Evolutionary conservation across 2,329 filamentous ascomycete genomes (phyloP).

Genomic region (Cordyceps fumosorosea): DNA sequence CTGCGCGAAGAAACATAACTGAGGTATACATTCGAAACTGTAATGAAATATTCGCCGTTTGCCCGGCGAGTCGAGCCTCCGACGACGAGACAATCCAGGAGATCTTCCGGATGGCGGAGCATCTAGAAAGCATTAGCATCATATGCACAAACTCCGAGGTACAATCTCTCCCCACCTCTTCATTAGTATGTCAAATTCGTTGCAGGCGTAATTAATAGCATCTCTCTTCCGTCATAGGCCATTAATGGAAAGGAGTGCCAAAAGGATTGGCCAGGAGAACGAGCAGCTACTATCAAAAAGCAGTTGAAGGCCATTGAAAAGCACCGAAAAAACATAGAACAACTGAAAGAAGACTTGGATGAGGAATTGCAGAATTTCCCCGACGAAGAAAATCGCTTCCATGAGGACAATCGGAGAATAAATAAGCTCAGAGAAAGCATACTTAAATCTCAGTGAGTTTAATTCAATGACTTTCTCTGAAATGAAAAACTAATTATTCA

Average conservation of each 20-base stretch:
- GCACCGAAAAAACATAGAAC: neutral
- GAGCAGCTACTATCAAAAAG: slow-evolving; percentile 14
- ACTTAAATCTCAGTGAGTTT: neutral
- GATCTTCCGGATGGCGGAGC: slow-evolving; percentile 34
- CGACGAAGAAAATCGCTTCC: neutral
- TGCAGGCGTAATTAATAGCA: neutral
- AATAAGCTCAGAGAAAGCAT: neutral
- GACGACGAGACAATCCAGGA: slow-evolving; percentile 34
- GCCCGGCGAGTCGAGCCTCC: slow-evolving; percentile 33
- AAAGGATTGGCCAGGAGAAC: slow-evolving; percentile 25
- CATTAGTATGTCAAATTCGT: neutral
- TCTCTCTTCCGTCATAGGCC: slow-evolving; percentile 19
- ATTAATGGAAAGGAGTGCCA: slow-evolving; percentile 27
- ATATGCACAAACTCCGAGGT: slow-evolving; percentile 38
- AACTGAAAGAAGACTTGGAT: neutral
- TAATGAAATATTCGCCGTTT: slow-evolving; percentile 41
- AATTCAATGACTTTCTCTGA: too few relatives aligned
- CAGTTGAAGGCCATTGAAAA: neutral
- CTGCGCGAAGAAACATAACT: slow-evolving; percentile 35
- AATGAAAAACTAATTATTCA: neutral
- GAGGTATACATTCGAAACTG: slow-evolving; percentile 39
- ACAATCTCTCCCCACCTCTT: neutral
- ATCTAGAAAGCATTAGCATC: slow-evolving; percentile 35
- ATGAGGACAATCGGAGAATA: neutral
- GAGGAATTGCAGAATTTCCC: neutral